phyloP scores from a whole-genome alignment of 2,329 filamentous ascomycete species.

The Thermochaetoides dissita region DNA sequence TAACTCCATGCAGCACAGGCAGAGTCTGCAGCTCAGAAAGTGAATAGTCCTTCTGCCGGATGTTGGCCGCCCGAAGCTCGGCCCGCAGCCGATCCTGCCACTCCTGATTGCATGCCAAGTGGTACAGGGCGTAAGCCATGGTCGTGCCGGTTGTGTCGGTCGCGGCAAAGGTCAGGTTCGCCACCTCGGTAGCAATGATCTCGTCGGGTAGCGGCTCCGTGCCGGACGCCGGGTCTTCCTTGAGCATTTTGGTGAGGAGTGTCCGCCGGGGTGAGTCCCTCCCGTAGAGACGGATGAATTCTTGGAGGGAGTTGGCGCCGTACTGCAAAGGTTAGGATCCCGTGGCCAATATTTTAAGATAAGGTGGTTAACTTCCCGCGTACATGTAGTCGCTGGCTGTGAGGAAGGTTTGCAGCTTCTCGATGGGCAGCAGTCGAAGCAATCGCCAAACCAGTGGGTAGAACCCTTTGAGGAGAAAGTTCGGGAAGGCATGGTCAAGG shows the following conservation, averaged over 20 bases:
- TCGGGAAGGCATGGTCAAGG: conserved; percentile 9
- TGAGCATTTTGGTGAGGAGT: conserved; percentile 10
- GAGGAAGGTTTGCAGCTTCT: conserved; percentile 6
- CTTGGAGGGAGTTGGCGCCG: conserved; percentile 8
- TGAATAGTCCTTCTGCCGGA: neutral
- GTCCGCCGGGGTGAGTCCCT: conserved; percentile 4
- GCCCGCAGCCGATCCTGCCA: conserved; percentile 9
- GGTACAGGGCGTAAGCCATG: conserved; percentile 9
- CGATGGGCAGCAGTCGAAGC: conserved; percentile 5
- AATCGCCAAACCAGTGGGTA: conserved; percentile 3
- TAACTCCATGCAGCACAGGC: conserved; percentile 6
- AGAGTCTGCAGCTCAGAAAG: conserved; percentile 4
- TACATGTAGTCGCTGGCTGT: conserved; percentile 8
- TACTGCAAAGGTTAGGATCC: conserved; percentile 1
- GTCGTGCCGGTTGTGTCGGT: conserved; percentile 12
- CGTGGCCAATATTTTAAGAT: neutral
- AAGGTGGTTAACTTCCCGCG: neutral
- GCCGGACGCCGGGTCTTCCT: conserved; percentile 3
- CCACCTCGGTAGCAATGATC: conserved; percentile 9
- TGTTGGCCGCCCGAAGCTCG: conserved; percentile 2
- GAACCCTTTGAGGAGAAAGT: conserved; percentile 1
- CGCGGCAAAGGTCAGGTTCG: conserved; percentile 10
- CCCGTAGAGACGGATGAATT: conserved; percentile 7
- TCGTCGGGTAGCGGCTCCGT: conserved; percentile 7
- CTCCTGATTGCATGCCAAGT: conserved; percentile 5